These are phyloP conservation scores for Globisporangium viniferum DNA, from an alignment of 352 stramenopile genomes.

Conservation along the genomic window DNA sequence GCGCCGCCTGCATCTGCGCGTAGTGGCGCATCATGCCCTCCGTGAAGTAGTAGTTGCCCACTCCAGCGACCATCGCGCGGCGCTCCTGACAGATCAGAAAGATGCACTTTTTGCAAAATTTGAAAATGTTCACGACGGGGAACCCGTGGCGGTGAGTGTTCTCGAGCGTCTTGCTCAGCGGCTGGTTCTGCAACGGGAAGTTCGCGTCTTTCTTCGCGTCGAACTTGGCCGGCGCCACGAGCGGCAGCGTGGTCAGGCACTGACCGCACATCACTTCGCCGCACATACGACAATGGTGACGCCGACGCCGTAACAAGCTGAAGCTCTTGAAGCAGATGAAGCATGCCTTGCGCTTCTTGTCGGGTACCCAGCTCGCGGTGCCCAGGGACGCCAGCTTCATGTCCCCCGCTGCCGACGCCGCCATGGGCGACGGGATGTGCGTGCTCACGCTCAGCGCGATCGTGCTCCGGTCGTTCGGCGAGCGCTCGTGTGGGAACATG, in stretches of 20 bases:
- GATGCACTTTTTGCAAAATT: conserved; percentile 80
- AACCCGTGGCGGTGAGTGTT: conserved; percentile 42
- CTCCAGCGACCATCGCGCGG: conserved; percentile 45
- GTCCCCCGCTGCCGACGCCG: conserved; percentile 12
- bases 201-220: conserved; percentile 11
- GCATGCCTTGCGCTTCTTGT: conserved; percentile 55
- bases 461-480: conserved; percentile 2
- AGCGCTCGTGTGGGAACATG: conserved; percentile 48
- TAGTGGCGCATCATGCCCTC: conserved; percentile 50
- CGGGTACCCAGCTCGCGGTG: conserved; percentile 53
- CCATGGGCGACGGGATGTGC: conserved; percentile 23
- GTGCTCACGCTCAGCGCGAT: conserved; percentile 34
- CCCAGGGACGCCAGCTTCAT: conserved; percentile 16
- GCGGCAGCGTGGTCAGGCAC: conserved; percentile 64
- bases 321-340: conserved; percentile 76
- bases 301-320: conserved; percentile 50
- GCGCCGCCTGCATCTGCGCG: conserved; percentile 18
- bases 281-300: conserved; percentile 78
- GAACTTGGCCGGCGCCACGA: conserved; percentile 38
- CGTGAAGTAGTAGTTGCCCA: conserved; percentile 45
- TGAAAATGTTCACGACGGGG: conserved; percentile 60
- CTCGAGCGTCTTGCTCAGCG: conserved; percentile 39
- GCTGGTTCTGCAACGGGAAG: conserved; percentile 31
- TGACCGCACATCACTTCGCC: conserved; percentile 69
- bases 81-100: conserved; percentile 62